Base-by-base conservation (phyloP, 78 protist species). In the slime mould (Dictyostelium discoideum) region DNA sequence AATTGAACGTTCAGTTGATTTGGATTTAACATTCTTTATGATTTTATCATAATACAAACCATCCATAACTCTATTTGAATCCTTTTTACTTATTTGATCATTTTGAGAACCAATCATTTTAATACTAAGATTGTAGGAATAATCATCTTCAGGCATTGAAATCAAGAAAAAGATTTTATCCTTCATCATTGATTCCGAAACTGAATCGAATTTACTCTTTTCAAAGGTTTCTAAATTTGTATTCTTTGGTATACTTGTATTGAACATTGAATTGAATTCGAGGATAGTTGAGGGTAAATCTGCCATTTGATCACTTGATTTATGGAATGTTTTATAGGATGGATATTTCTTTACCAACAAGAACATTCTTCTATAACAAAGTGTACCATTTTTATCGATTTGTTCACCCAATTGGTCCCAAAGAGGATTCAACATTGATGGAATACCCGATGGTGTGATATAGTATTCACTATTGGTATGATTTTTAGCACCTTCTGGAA, bases 341-440 rank as follows among this genome's bases (percentile, higher is more conserved):
- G 87, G 87, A 84, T 84, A 84, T 22, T 84, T 84, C 40, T 84
- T 84, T 26, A 84, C 87, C 87, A 84, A 84, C 22, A 32, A 9
- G 5, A 14, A 22, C 87, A 84, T 84, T 60, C 87, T 54, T 22
- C 46, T 13, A 60, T 84, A 84, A 22, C 87, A 84, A 29, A 84
- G 20, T 37, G 20, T 32, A 84, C 50, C 87, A 0, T 24, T 4
- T 22, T 84, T 84, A 20, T 84, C 39, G 14, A 60, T 20, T 29
- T 29, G n/a, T 63, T 39, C 29, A n/a, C 78, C 73, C 13, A 84
- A 24, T 20, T 26, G 22, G 3, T 84, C 77, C 87, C 87, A 84
- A 7, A 54, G 13, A 20, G 73, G 78, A 84, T 84, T 84, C 16
- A 84, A 39, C 46, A 84, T 60, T 5, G 78, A 29, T 48, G 87